Percentiles rank a stretch among this genome's conserved stretches.
phyloP scores from a whole-genome alignment of 2,329 filamentous ascomycete species.

The Trichoderma oligosporum region DNA sequence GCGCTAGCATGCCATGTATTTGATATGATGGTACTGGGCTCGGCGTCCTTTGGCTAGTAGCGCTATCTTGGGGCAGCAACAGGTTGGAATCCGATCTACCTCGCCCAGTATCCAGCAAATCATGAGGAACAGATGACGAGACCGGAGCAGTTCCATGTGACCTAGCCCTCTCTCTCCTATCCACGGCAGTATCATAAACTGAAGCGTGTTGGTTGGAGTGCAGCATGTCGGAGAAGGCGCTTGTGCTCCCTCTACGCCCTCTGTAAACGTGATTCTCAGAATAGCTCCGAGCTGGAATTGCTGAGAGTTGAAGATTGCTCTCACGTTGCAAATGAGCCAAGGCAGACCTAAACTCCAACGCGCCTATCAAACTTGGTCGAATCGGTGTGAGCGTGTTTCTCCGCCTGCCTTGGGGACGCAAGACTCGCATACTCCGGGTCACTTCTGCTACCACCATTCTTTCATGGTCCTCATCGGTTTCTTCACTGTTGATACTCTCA shows the following conservation, averaged over 20 bases:
- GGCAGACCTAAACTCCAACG: conserved; percentile 87
- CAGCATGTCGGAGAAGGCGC: conserved; percentile 24
- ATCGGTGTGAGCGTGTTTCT: conserved; percentile 79
- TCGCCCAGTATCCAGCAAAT: not conserved
- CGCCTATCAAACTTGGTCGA: conserved; percentile 86
- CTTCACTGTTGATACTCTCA: conserved; percentile 43
- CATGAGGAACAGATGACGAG: conserved; percentile 6
- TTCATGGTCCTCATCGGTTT: conserved; percentile 52
- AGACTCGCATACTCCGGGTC: conserved; percentile 87
- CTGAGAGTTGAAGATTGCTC: conserved; percentile 67
- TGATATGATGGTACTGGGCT: conserved; percentile 34
- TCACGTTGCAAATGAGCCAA: conserved; percentile 82
- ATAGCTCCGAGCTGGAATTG: conserved; percentile 61
- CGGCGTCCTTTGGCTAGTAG: conserved; percentile 27
- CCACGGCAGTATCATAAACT: not conserved
- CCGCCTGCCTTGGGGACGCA: conserved; percentile 58
- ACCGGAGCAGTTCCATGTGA: conserved; percentile 19
- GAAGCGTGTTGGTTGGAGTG: conserved; percentile 18
- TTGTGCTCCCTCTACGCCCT: conserved; percentile 29
- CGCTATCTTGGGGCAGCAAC: not conserved
- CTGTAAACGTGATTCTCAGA: conserved; percentile 34
- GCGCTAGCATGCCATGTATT: conserved; percentile 41
- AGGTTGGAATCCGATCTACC: conserved; percentile 2
- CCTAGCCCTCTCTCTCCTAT: conserved; percentile 23
- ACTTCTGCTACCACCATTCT: conserved; percentile 74